Conservation (phyloP, 2,329 filamentous ascomycete genomes). For the Beauveria varroae region DNA sequence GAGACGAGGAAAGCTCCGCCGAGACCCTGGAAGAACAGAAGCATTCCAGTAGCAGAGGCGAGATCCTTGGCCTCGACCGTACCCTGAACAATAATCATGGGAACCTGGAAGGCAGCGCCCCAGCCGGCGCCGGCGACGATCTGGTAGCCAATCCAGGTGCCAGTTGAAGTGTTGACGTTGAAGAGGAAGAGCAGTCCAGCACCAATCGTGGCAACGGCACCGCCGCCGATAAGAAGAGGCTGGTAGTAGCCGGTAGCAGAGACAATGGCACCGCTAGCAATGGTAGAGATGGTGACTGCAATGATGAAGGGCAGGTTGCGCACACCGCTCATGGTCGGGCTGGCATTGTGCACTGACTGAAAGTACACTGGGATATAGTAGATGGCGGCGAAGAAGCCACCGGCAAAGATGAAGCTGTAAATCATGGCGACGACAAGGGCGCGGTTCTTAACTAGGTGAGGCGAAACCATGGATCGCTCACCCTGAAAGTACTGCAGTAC, state of each 20-base stretch:
- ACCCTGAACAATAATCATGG: slow-evolving; percentile 42
- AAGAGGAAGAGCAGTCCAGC: slow-evolving; percentile 36
- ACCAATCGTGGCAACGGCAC: slow-evolving; percentile 34
- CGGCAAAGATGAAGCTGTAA: slow-evolving; percentile 31
- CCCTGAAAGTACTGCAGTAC: slow-evolving; percentile 29
- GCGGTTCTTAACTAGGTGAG: slow-evolving; percentile 26
- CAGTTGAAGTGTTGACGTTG: slow-evolving; percentile 28
- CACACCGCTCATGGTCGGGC: slow-evolving; percentile 29
- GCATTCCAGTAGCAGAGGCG: slow-evolving; percentile 38
- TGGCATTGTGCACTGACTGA: slow-evolving; percentile 26
- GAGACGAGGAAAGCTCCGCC: slow-evolving; percentile 44
- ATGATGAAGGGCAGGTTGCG: slow-evolving; percentile 32
- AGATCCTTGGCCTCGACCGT: slow-evolving; percentile 34
- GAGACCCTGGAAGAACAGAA: slow-evolving; percentile 43
- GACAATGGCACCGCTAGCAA: slow-evolving; percentile 31
- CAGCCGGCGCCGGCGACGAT: slow-evolving; percentile 41
- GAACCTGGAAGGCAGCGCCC: slow-evolving; percentile 39
- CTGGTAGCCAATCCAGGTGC: slow-evolving; percentile 47
- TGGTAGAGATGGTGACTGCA: slow-evolving; percentile 34
- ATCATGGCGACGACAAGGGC: slow-evolving; percentile 24
- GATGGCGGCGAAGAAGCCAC: slow-evolving; percentile 29
- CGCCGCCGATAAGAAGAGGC: slow-evolving; percentile 38
- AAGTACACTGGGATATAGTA: slow-evolving; percentile 35
- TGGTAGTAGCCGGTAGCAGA: slow-evolving; percentile 34
- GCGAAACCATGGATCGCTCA: slow-evolving; percentile 32